Conservation (phyloP, 2,329 filamentous ascomycete genomes). For the Raffaelea albimanens region DNA sequence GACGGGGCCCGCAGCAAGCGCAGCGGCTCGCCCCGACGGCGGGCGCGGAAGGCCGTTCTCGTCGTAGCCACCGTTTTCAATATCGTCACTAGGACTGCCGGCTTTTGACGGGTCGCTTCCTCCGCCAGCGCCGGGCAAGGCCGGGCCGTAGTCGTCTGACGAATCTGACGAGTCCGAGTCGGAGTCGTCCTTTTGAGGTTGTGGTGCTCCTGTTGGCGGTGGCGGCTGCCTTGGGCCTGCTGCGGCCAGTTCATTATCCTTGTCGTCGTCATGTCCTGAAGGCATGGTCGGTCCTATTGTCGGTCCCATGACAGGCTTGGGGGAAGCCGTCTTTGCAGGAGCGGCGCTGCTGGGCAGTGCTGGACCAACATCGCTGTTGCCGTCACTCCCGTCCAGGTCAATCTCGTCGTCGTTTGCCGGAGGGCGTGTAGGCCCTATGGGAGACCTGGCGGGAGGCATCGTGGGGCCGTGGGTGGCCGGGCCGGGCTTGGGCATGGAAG, state of each 20-base stretch:
- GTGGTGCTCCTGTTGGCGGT: slow-evolving; percentile 21
- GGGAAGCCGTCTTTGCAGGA: not conserved
- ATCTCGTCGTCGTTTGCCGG: slow-evolving; percentile 33
- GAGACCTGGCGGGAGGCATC: not conserved
- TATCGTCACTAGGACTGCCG: not conserved
- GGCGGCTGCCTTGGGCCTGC: slow-evolving; percentile 14
- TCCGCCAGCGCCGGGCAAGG: slow-evolving; percentile 38
- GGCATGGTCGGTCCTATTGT: slow-evolving; percentile 14
- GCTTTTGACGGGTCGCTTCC: too few species aligned
- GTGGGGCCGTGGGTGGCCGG: not conserved
- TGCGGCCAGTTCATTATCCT: slow-evolving; percentile 27
- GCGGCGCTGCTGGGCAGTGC: slow-evolving; percentile 13
- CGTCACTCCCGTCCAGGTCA: slow-evolving; percentile 24
- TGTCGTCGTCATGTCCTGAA: slow-evolving; percentile 22
- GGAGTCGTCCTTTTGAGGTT: slow-evolving; percentile 11
- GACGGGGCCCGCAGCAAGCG: slow-evolving; percentile 30
- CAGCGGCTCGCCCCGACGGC: slow-evolving; percentile 16
- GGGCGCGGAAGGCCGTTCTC: slow-evolving; percentile 31
- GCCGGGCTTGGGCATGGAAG: slow-evolving; percentile 1
- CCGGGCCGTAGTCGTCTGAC: slow-evolving; percentile 52
- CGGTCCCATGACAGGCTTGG: slow-evolving; percentile 1
- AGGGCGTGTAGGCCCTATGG: too few species aligned
- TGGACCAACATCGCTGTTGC: slow-evolving; percentile 24
- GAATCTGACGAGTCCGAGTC: slow-evolving; percentile 34
- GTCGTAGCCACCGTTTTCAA: slow-evolving; percentile 22